These are phyloP conservation scores for Ilyonectria robusta DNA, from an alignment of 2,329 filamentous ascomycete genomes.

Conservation along the genomic window DNA sequence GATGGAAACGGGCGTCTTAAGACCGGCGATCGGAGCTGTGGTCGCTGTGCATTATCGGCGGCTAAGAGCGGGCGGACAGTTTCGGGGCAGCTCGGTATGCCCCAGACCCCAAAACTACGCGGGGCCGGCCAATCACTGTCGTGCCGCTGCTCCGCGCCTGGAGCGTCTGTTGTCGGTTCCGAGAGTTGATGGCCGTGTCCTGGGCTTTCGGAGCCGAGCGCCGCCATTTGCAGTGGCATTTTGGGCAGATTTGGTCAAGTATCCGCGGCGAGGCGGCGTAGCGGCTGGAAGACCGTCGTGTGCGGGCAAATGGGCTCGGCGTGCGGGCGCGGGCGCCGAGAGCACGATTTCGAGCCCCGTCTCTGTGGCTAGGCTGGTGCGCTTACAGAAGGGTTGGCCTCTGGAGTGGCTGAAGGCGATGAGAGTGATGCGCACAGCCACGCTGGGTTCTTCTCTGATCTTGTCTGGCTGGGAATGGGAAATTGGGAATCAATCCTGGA, in stretches of 20 bases:
- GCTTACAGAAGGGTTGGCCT: background rate
- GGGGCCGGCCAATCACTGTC: slow-evolving; percentile 21
- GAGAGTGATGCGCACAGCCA: background rate
- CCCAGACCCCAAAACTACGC: background rate
- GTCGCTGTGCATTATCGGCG: slow-evolving; percentile 19
- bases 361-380: background rate
- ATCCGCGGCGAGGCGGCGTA: slow-evolving; percentile 7
- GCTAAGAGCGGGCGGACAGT: slow-evolving; percentile 26
- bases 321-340: slow-evolving; percentile 12
- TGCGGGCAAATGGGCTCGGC: background rate
- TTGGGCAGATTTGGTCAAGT: slow-evolving; percentile 10
- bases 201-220: slow-evolving; percentile 18
- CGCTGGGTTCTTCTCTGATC: too few species aligned
- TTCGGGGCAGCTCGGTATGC: slow-evolving; percentile 27
- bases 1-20: slow-evolving; percentile 17
- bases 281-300: background rate
- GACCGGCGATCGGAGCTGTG: slow-evolving; percentile 24
- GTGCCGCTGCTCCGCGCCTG: slow-evolving; percentile 7
- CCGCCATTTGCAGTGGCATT: background rate
- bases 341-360: background rate
- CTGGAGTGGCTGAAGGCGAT: slow-evolving; percentile 3
- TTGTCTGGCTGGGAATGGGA: too few species aligned
- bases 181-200: slow-evolving; percentile 8
- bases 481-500: too few species aligned
- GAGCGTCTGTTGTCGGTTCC: slow-evolving; percentile 8